These are phyloP conservation scores for Helminthosporium solani DNA, from an alignment of 2,329 filamentous ascomycete species.

Conservation along the genomic window DNA sequence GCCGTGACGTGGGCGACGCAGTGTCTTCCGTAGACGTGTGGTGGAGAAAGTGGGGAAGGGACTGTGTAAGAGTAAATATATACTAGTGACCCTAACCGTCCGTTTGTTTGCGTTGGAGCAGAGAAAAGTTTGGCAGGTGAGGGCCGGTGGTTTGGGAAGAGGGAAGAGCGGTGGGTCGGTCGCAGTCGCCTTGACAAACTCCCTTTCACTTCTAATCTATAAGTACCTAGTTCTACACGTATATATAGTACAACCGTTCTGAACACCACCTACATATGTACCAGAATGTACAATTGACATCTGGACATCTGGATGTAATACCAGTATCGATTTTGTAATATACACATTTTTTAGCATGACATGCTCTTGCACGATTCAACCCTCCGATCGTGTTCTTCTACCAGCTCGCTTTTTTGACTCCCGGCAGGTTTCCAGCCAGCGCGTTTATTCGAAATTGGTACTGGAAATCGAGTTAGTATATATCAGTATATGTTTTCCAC, in stretches of 20 bases:
- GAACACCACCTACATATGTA: slow-evolving; percentile 38
- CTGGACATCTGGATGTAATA: no score
- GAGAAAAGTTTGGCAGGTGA: no score
- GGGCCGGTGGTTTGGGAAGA: no score
- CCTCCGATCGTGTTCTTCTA: slow-evolving; percentile 48
- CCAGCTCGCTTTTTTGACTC: slow-evolving; percentile 96
- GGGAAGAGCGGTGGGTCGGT: not conserved
- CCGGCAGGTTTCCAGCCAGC: slow-evolving; percentile 78
- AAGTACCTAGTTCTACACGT: slow-evolving; percentile 9
- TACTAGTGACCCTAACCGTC: no score
- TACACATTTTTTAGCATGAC: slow-evolving; percentile 18
- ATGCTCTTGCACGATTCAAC: not conserved
- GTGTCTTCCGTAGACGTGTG: not conserved
- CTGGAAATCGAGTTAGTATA: slow-evolving; percentile 51
- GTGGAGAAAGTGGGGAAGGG: not conserved
- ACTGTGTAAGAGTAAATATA: no score
- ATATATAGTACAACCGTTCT: slow-evolving; percentile 11
- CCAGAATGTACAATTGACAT: no score
- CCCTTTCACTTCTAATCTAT: not conserved
- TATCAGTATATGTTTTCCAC: no score
- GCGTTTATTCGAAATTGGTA: slow-evolving; percentile 93
- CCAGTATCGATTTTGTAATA: slow-evolving; percentile 18
- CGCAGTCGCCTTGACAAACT: not conserved
- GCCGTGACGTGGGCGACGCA: not conserved
- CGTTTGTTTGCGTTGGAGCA: no score